A percentile compares a stretch with the other conserved stretches of the same genome.
phyloP scores from a whole-genome alignment of 352 stramenopile species.

The Phytophthora palmivora region DNA sequence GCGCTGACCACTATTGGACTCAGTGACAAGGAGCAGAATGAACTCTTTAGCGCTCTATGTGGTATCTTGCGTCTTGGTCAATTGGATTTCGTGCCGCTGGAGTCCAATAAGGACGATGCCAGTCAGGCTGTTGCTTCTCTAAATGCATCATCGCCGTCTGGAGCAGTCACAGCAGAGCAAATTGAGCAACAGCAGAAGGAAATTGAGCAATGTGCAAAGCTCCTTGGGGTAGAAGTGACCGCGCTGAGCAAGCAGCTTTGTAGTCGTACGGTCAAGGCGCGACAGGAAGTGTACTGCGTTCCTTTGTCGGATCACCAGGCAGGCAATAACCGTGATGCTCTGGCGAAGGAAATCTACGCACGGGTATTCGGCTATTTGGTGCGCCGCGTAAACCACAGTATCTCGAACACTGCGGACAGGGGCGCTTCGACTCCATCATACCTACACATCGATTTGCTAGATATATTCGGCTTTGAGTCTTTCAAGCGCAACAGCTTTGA shows the following conservation, averaged over 20 bases:
- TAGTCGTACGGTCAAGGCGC: slow-evolving; percentile 81
- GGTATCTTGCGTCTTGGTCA: slow-evolving; percentile 86
- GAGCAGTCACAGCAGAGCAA: slow-evolving; percentile 27
- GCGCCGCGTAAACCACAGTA: slow-evolving; percentile 83
- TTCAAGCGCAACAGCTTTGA: slow-evolving; percentile 95
- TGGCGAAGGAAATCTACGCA: slow-evolving; percentile 95
- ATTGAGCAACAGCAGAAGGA: slow-evolving; percentile 67
- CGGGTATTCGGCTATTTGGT: slow-evolving; percentile 97
- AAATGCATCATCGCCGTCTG: slow-evolving; percentile 22
- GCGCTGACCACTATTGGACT: slow-evolving; percentile 84
- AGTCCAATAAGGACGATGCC: slow-evolving; percentile 79
- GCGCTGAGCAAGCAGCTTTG: slow-evolving; percentile 76
- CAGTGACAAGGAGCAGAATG: slow-evolving; percentile 67
- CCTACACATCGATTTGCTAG: slow-evolving; percentile 94
- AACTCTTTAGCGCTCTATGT: slow-evolving; percentile 75
- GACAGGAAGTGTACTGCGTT: slow-evolving; percentile 86
- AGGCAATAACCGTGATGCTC: slow-evolving; percentile 92
- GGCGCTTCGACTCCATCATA: slow-evolving; percentile 44
- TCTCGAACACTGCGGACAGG: slow-evolving; percentile 56
- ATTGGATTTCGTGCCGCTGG: slow-evolving; percentile 79
- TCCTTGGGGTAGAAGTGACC: slow-evolving; percentile 74
- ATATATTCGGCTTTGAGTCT: slow-evolving; percentile 98
- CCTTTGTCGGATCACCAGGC: slow-evolving; percentile 77
- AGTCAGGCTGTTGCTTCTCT: slow-evolving; percentile 72
- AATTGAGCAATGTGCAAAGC: slow-evolving; percentile 65